Evolutionary conservation across 805 yeast genomes (phyloP).

Genomic region (Candida chilensis): DNA sequence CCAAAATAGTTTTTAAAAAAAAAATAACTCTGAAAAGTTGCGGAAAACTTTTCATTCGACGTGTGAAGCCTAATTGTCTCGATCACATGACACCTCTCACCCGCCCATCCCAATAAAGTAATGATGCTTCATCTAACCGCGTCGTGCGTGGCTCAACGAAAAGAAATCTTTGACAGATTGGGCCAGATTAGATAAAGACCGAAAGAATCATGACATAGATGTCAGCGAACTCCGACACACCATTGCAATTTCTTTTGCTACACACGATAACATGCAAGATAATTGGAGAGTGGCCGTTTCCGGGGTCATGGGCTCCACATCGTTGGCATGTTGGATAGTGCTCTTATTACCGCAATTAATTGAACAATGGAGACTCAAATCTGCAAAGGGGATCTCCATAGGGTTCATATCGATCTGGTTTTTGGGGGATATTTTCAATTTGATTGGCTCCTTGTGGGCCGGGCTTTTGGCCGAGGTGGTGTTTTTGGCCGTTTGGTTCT

Average conservation of each 20-base stretch:
- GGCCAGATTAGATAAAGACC: background rate
- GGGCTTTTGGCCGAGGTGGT: conserved; percentile 60
- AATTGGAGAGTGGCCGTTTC: conserved; percentile 36
- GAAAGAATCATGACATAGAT: background rate
- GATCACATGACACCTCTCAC: background rate
- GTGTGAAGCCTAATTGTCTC: background rate
- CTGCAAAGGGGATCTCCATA: conserved; percentile 70
- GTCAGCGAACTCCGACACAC: conserved; percentile 3
- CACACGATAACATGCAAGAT: conserved; percentile 5
- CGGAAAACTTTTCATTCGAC: background rate
- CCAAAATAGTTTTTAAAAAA: too few relatives aligned
- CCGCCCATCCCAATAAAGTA: too few relatives aligned
- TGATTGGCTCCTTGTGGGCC: conserved; percentile 66
- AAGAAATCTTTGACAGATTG: background rate
- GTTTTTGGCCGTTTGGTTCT: conserved; percentile 68
- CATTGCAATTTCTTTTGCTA: conserved; percentile 1
- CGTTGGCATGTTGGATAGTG: conserved; percentile 76
- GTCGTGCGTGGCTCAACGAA: too few relatives aligned
- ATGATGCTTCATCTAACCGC: background rate
- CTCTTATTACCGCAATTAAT: conserved; percentile 67
- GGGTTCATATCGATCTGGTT: conserved; percentile 64
- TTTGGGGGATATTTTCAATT: conserved; percentile 60
- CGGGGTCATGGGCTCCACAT: conserved; percentile 61
- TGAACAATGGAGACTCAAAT: conserved; percentile 71
- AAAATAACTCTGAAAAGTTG: too few relatives aligned